Evolutionary conservation across 169 alveolate species (phyloP).

Genomic region (Cryptosporidium baileyi): DNA sequence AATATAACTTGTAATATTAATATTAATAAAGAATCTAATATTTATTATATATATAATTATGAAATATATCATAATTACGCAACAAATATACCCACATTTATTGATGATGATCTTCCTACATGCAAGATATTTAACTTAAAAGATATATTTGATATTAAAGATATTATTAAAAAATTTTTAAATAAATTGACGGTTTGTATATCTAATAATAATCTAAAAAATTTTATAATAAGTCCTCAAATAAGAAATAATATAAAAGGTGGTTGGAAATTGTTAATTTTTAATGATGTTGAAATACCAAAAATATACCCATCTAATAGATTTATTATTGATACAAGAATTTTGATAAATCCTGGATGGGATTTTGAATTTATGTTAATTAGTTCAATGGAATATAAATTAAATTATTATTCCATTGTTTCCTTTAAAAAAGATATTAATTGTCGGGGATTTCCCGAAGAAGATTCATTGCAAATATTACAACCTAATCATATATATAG

Average conservation of each 20-base stretch:
- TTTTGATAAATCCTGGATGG: conserved; percentile 63
- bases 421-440: conserved; percentile 33
- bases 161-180: not conserved
- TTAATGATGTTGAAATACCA: not conserved
- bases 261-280: conserved; percentile 28
- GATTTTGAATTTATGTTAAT: conserved; percentile 13
- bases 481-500: not conserved
- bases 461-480: conserved; percentile 9
- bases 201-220: not conserved
- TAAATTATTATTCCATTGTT: not conserved
- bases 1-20: not conserved
- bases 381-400: not conserved
- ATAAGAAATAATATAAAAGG: not conserved
- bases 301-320: conserved; percentile 17
- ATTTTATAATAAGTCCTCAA: conserved; percentile 25
- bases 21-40: not conserved
- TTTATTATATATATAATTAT: not conserved
- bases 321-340: conserved; percentile 42
- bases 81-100: conserved; percentile 33
- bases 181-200: not conserved
- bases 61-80: not conserved
- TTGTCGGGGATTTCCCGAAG: conserved; percentile 60
- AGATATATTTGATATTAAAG: not conserved
- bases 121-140: not conserved
- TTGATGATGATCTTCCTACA: conserved; percentile 21